Base-by-base conservation (phyloP, 176 grass and related monocot genomes). In the Alopecurus myosuroides region DNA sequence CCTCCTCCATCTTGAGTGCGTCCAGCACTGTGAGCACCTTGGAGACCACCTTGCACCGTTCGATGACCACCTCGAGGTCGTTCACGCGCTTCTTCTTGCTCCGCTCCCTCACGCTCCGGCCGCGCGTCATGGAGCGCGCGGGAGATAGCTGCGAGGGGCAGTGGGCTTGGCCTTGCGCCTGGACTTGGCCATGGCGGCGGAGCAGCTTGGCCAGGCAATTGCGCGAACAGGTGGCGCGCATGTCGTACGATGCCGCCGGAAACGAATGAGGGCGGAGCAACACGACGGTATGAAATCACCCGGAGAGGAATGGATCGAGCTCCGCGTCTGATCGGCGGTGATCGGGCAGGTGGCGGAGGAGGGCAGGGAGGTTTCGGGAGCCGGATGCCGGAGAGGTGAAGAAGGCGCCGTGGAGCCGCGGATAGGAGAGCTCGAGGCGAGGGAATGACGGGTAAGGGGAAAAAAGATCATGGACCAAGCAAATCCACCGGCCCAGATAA, bases 41-140 rank as follows among this genome's bases (percentile, higher is more conserved):
- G 50, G 89, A 90, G 15, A 76, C 49, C 20, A 97, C 94, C 85
- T 97, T 97, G 87, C 87, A 94, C 40, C 87, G 82, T 87, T 97
- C 89, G 8, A 66, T 94, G 76, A 82, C 91, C 55, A 88, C 86
- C 89, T 97, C 94, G 10, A 94, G 85, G 67, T 82, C 85, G 81
- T 97, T 89, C 52, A 92, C 88, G 26, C 87, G 84, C 88, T 97
- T 97, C 77, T 86, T 94, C 85, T 94, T 94, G 85, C 89, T 92
- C 76, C 90, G 80, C 3, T 94, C 88, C 72, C 76, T 88, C 20
- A 97, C 88, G 73, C 88, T 90, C 11, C 88, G 80, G 69, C 88
- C 86, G 3, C 86, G 93, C 4, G 92, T 93, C 92, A 97, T 97
- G 15, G 22, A 55, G 1, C 92, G 86, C 28, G 49, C 76, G 18